Evolutionary conservation across 768 basidiomycete species (phyloP), one percentile per base, ranked within the genome.

Genomic region (Sarcomyxa edulis): DNA sequence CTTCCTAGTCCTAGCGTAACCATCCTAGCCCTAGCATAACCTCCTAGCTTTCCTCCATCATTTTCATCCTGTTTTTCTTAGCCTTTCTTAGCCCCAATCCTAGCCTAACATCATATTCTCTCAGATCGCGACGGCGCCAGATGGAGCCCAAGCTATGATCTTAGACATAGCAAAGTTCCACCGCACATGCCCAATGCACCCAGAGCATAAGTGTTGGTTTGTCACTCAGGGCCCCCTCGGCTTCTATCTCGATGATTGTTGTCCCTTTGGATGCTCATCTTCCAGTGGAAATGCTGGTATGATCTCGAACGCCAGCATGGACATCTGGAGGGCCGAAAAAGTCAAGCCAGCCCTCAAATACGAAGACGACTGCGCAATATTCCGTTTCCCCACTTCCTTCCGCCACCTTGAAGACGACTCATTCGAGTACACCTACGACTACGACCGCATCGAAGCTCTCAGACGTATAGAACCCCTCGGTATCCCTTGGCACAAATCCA

Each of bases 401-500:
- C n/a, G n/a, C n/a, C n/a, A n/a, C n/a, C n/a, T n/a, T n/a, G 8
- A 24, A 24, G 43, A 42, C 21, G 24, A 39, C 4, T 39, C 38
- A 24, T 10, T 20, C 19, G 25, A 34, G 4, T 50, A 35, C 34
- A 11, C 6, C 0, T 62, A 59, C 32, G 11, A 29, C 6, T 58
- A 59, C 35, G 47, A 57, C 32, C 35, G 46, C 2, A 32, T 20
- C 4, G 43, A 41, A 4, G 38, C 47, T 7, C 20, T 57, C 0
- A 2, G 11, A 0, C 28, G 32, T 3, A 53, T 62, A 7, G 23
- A 43, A 18, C 36, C 35, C 1, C 38, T 61, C 3, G 40, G 48
- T 3, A 30, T 53, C 3, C 52, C 58, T 0, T 56, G 55, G 51
- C 49, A 54, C 25, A 28, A 42, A 3, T 31, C 43, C 7, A 59